These are phyloP conservation scores for Bathelium albidoporum DNA, from an alignment of 495 filamentous ascomycete species.

Conservation along the genomic window DNA sequence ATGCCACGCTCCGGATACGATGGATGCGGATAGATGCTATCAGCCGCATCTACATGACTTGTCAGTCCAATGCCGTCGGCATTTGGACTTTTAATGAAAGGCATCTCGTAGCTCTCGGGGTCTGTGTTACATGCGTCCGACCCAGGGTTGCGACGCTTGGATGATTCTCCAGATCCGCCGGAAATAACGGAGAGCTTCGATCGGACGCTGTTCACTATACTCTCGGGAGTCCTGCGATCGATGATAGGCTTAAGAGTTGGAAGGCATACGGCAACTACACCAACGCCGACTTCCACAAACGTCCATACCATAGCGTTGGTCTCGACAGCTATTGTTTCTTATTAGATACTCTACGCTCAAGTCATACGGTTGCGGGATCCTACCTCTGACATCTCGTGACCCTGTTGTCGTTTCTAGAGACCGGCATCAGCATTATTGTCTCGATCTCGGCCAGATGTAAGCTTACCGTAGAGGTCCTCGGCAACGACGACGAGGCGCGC, in stretches of 20 bases:
- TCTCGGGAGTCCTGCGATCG: neutral
- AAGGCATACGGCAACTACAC: conserved; percentile 11
- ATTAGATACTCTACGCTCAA: neutral
- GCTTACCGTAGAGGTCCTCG: conserved; percentile 5
- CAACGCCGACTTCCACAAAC: conserved; percentile 12
- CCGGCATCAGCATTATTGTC: neutral
- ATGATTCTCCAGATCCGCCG: neutral
- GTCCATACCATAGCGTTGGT: conserved; percentile 12
- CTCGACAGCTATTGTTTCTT: neutral
- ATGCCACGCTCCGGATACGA: neutral
- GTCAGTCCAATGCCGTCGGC: neutral
- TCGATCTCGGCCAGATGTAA: neutral
- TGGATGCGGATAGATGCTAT: neutral
- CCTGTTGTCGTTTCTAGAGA: conserved; percentile 9
- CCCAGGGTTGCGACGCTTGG: neutral
- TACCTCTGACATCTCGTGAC: conserved; percentile 8
- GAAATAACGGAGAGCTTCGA: neutral
- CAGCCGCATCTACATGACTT: neutral
- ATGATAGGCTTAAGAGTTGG: conserved; percentile 11
- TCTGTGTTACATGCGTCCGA: neutral
- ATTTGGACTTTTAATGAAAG: neutral
- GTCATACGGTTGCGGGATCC: neutral
- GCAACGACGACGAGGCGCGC: conserved; percentile 13
- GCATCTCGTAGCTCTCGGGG: neutral
- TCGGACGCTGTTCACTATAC: neutral